These are phyloP conservation scores for Cenococcum geophilum DNA, from an alignment of 495 filamentous ascomycete genomes.

Conservation along the genomic window DNA sequence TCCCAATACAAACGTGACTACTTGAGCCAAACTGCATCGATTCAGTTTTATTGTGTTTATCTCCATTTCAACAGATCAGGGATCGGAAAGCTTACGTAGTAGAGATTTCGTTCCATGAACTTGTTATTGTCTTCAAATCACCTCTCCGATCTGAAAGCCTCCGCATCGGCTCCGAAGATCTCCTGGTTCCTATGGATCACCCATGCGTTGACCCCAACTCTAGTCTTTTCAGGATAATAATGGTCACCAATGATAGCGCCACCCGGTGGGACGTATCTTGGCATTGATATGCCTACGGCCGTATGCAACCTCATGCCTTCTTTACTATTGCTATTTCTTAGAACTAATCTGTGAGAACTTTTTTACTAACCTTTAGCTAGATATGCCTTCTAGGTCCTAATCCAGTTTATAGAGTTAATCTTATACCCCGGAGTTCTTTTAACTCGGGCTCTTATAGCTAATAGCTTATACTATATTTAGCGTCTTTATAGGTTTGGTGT, in stretches of 20 bases:
- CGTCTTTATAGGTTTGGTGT: too few relatives aligned
- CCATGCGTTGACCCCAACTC: constrained; percentile 29
- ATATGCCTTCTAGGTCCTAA: too few relatives aligned
- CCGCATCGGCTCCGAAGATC: constrained; percentile 25
- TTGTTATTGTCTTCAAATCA: constrained; percentile 31
- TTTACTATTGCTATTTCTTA: too few relatives aligned
- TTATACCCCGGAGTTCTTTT: too few relatives aligned
- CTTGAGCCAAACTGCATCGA: constrained; percentile 27
- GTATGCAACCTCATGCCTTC: constrained; percentile 31
- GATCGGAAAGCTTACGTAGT: constrained; percentile 14
- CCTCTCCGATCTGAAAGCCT: constrained; percentile 29
- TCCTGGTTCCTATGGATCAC: constrained; percentile 25
- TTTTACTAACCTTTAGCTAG: too few relatives aligned
- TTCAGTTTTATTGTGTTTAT: too few relatives aligned
- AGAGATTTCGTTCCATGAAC: constrained; percentile 28
- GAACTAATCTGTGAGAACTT: too few relatives aligned
- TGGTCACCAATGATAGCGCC: constrained; percentile 25
- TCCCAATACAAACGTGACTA: constrained; percentile 28
- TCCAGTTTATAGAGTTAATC: too few relatives aligned
- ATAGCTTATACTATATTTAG: too few relatives aligned
- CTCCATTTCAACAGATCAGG: too few relatives aligned
- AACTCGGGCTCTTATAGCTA: too few relatives aligned
- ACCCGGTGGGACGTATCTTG: constrained; percentile 21
- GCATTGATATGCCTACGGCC: constrained; percentile 28
- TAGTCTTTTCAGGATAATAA: constrained; percentile 23